Evolutionary conservation across 345 rosid genomes (phyloP).

Genomic region (Lepidium aucheri): DNA sequence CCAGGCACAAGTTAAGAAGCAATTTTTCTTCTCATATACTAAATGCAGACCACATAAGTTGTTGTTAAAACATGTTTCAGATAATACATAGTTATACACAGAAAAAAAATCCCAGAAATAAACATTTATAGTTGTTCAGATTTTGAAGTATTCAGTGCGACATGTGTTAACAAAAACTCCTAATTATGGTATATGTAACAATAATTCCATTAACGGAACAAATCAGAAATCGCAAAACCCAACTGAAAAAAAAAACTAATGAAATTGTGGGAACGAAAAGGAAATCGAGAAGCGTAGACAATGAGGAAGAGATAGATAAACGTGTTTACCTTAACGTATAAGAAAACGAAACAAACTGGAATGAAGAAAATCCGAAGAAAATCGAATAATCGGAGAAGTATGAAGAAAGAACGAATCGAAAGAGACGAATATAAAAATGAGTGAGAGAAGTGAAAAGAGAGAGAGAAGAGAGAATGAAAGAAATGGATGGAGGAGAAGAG

Average conservation of each 20-base stretch:
- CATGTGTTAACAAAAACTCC: background rate
- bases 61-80: background rate
- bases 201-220: background rate
- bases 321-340: background rate
- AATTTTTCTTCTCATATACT: background rate
- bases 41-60: slow-evolving; percentile 18
- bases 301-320: background rate
- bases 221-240: background rate
- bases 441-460: slow-evolving; percentile 13
- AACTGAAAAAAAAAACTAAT: background rate
- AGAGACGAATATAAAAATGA: slow-evolving; percentile 2
- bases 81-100: background rate
- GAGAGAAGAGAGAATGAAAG: background rate
- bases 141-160: background rate
- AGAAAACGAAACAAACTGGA: background rate
- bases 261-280: background rate
- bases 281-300: background rate
- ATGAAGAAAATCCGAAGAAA: background rate
- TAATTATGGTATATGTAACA: background rate
- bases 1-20: background rate
- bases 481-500: slow-evolving; percentile 42
- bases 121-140: background rate
- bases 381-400: background rate
- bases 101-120: slow-evolving; percentile 14
- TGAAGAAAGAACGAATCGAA: background rate